Conservation (phyloP, 176 grass and related monocot genomes). For the Dendrocalamus sinicus region DNA sequence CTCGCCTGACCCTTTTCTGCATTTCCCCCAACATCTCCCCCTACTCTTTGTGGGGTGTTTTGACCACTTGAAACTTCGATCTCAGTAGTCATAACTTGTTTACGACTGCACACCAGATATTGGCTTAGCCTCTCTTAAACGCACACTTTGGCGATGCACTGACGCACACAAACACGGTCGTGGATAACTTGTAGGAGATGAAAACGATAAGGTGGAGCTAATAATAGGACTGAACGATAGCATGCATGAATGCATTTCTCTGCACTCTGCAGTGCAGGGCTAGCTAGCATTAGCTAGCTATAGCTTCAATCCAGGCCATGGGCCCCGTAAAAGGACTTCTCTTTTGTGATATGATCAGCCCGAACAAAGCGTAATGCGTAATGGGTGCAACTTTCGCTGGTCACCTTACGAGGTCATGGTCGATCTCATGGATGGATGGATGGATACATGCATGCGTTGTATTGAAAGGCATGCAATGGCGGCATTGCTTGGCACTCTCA, state of each 20-base stretch:
- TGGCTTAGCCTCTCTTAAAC: too few species aligned
- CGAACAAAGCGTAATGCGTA: constrained; percentile 7
- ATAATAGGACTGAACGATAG: too few species aligned
- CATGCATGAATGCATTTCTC: not conserved
- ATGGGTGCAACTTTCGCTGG: constrained; percentile 32
- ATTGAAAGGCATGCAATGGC: not conserved
- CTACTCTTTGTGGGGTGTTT: too few species aligned
- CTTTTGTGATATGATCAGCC: not conserved
- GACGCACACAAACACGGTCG: too few species aligned
- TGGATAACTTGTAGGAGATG: too few species aligned
- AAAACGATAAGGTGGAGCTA: too few species aligned
- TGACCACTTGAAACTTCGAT: too few species aligned
- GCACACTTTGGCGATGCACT: too few species aligned
- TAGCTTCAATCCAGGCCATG: constrained; percentile 7
- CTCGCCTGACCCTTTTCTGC: too few species aligned
- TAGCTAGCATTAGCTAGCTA: not conserved
- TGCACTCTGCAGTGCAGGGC: not conserved
- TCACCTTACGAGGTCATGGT: constrained; percentile 18
- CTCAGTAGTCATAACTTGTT: too few species aligned
- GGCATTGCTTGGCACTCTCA: not conserved
- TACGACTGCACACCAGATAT: too few species aligned
- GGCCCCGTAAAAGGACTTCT: not conserved
- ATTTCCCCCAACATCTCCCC: too few species aligned
- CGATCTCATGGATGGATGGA: not conserved
- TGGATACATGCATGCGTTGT: not conserved